Conservation (phyloP, 495 filamentous ascomycete species). For the Penicillium antarcticum region DNA sequence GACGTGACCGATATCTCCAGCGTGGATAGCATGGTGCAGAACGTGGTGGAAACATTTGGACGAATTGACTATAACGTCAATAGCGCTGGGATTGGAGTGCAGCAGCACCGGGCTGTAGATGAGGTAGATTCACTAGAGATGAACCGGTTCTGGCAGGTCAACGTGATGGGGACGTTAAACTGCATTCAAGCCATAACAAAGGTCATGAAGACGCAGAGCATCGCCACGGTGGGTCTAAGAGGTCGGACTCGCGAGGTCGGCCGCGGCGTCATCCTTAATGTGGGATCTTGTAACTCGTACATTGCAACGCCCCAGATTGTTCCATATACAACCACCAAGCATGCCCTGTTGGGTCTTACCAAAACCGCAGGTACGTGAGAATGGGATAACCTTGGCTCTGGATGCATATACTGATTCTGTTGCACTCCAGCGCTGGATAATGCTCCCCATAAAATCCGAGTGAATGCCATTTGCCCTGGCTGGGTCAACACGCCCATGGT, state of each 20-base stretch:
- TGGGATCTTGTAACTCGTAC: conserved; percentile 35
- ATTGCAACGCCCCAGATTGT: conserved; percentile 18
- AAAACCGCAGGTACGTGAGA: conserved; percentile 32
- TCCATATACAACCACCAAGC: conserved; percentile 40
- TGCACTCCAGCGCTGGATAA: conserved; percentile 36
- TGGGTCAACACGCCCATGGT: conserved; percentile 42
- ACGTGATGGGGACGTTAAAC: not conserved
- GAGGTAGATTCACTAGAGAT: not conserved
- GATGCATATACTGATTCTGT: too few species aligned
- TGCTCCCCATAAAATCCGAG: conserved; percentile 27
- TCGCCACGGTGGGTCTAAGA: too few species aligned
- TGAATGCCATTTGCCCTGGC: conserved; percentile 43
- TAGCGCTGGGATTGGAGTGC: not conserved
- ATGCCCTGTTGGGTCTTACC: conserved; percentile 42
- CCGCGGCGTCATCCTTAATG: conserved; percentile 31
- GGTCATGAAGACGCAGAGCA: not conserved
- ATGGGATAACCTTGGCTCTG: too few species aligned
- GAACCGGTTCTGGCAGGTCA: not conserved
- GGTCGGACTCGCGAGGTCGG: too few species aligned
- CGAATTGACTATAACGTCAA: not conserved
- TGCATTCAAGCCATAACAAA: not conserved
- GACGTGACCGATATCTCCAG: not conserved
- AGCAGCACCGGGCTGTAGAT: not conserved
- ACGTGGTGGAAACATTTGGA: not conserved
- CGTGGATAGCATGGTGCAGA: not conserved